Percentiles rank a stretch among this genome's conserved stretches.
Evolutionary conservation across 768 basidiomycete genomes (phyloP).

Genomic region (Pisolithus albus): DNA sequence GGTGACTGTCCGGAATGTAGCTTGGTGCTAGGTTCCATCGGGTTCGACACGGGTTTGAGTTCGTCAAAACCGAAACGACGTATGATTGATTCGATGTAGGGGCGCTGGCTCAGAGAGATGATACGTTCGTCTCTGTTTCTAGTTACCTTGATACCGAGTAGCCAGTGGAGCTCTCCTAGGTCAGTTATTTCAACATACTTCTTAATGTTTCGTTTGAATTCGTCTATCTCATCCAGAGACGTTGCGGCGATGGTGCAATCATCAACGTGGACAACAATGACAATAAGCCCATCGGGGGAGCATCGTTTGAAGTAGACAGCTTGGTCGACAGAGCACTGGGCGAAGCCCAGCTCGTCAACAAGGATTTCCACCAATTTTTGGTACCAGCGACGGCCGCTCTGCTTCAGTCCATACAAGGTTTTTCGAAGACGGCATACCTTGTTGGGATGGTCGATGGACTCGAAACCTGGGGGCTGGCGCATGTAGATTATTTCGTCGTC

Average conservation of each 20-base stretch:
- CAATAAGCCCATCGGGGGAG: not conserved
- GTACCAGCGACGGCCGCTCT: conserved; percentile 18
- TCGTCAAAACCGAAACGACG: conserved; percentile 21
- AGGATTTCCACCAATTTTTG: conserved; percentile 2
- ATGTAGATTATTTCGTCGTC: conserved; percentile 36
- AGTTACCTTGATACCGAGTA: conserved; percentile 5
- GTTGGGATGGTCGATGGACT: not conserved
- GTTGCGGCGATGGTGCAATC: conserved; percentile 12
- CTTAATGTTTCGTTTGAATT: not conserved
- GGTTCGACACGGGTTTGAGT: conserved; percentile 19
- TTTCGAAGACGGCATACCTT: conserved; percentile 16
- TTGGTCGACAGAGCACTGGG: conserved; percentile 11
- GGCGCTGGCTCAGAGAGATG: not conserved
- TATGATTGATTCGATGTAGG: conserved; percentile 29
- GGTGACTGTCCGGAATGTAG: conserved; percentile 19
- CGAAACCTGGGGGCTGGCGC: conserved; percentile 26
- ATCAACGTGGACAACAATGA: conserved; percentile 9
- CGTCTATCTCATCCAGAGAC: not conserved
- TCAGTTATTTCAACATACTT: not conserved
- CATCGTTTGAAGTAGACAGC: conserved; percentile 17
- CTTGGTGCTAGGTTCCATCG: conserved; percentile 26
- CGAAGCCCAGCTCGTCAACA: conserved; percentile 4
- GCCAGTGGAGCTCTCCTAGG: conserved; percentile 4
- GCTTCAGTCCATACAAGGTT: conserved; percentile 19
- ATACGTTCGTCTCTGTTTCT: not conserved